Conservation (phyloP, 805 yeast species). For the Candida krabiensis region DNA sequence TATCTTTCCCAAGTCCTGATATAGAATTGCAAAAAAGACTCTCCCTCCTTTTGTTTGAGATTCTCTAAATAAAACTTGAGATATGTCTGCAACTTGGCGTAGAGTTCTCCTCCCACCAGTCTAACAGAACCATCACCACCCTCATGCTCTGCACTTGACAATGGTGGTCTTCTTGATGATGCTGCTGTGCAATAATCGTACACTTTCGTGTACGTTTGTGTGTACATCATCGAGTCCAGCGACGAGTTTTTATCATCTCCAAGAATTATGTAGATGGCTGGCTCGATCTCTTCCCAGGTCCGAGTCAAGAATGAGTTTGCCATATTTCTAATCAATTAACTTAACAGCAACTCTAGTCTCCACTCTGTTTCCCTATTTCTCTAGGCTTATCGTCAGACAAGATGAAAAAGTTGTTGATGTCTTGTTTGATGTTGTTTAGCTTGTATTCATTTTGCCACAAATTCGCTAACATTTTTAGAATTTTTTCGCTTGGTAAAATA, state of each 20-base stretch:
- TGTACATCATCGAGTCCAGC: constrained; percentile 70
- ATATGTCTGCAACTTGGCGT: constrained; percentile 67
- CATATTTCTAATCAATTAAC: constrained; percentile 12
- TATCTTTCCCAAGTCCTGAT: constrained; percentile 87
- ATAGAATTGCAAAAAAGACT: constrained; percentile 76
- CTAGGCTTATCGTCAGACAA: background rate
- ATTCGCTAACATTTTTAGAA: too few relatives aligned
- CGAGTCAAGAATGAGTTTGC: constrained; percentile 25
- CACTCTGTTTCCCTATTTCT: too few relatives aligned
- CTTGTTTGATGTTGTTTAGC: too few relatives aligned
- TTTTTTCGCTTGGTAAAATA: too few relatives aligned
- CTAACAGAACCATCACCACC: constrained; percentile 30
- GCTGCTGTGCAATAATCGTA: constrained; percentile 90
- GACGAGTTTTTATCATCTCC: constrained; percentile 66
- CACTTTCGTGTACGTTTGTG: constrained; percentile 88
- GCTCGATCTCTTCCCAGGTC: constrained; percentile 79
- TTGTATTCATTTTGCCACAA: too few relatives aligned
- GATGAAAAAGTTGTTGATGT: background rate
- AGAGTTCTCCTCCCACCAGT: constrained; percentile 88
- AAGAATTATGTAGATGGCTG: constrained; percentile 67
- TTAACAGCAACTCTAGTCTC: background rate
- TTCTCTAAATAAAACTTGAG: constrained; percentile 57
- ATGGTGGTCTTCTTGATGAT: constrained; percentile 50
- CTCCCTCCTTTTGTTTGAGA: constrained; percentile 53
- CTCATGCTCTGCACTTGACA: constrained; percentile 19